Base-by-base conservation (phyloP, 1,284 basidiomycete genomes). In the Cyathus olla region DNA sequence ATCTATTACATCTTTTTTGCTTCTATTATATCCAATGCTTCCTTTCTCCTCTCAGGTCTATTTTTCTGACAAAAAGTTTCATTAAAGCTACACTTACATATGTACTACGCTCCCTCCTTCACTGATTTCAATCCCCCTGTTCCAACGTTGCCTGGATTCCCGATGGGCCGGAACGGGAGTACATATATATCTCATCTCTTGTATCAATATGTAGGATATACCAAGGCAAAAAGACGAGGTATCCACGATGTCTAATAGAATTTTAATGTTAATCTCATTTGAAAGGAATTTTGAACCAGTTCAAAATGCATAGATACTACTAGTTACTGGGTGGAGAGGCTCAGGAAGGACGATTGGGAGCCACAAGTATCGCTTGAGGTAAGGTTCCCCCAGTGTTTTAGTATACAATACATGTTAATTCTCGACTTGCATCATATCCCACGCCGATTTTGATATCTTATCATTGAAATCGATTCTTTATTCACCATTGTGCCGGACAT, bases 171-270 rank as follows among this genome's bases (percentile, higher is more conserved):
- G 19, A 19, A 10, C 44, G 26, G 49, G 35, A 49, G 56, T 37
- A 58, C 49, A 55, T 55, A 49, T 60, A 51, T 63, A 61, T 58
- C 55, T 31, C 48, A 51, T 50, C 40, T 56, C 29, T 59, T 64
- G 57, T 64, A 61, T 64, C 55, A 47, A 42, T 61, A 59, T 64
- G 59, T 64, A 64, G 56, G 49, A 64, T 64, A 64, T 61, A 64
- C 52, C 52, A 55, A 15, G 44, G 40, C 55, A 44, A 56, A 56
- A 56, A 47, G 40, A 24, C 17, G 55, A 24, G 19, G 21, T 54
- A n/a, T 54, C 17, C 31, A 35, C 31, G n/a, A 47, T 47, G 44
- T 26, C 19, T 21, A 8, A 26, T 47, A 21, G 44, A 21, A 47
- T 47, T 21, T 8, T 28, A 51, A 28, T 22, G 9, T 22, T 9